Evolutionary conservation across 305 asterid species (phyloP).

Genomic region (Solanum hybrid): DNA sequence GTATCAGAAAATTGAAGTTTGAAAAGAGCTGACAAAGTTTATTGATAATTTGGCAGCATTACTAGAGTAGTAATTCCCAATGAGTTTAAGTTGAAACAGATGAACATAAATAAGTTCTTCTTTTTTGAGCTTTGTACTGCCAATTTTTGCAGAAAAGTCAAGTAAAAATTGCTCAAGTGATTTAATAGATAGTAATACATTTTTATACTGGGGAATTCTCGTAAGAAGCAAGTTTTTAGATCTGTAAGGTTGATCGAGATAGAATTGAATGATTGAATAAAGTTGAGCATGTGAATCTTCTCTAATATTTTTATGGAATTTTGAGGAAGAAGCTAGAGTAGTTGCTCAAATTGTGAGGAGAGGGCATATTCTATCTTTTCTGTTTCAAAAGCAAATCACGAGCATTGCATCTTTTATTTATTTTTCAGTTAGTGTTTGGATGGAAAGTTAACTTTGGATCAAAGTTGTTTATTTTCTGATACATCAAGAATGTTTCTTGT

Average conservation of each 20-base stretch:
- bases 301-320: not conserved
- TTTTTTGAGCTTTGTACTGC: not conserved
- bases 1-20: not conserved
- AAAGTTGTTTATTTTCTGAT: not conserved
- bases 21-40: not conserved
- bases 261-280: not conserved
- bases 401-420: not conserved
- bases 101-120: not conserved
- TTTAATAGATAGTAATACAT: not conserved
- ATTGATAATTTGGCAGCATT: not conserved
- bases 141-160: not conserved
- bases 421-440: not conserved
- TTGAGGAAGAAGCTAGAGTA: not conserved
- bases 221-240: not conserved
- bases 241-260: not conserved
- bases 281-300: not conserved
- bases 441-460: not conserved
- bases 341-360: not conserved
- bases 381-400: not conserved
- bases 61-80: not conserved
- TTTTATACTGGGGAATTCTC: not conserved
- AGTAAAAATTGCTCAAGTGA: not conserved
- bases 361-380: not conserved
- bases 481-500: not conserved
- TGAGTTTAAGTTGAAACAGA: not conserved